Evolutionary conservation across 768 basidiomycete species (phyloP).

Genomic region (Nevesoporus exiguus): DNA sequence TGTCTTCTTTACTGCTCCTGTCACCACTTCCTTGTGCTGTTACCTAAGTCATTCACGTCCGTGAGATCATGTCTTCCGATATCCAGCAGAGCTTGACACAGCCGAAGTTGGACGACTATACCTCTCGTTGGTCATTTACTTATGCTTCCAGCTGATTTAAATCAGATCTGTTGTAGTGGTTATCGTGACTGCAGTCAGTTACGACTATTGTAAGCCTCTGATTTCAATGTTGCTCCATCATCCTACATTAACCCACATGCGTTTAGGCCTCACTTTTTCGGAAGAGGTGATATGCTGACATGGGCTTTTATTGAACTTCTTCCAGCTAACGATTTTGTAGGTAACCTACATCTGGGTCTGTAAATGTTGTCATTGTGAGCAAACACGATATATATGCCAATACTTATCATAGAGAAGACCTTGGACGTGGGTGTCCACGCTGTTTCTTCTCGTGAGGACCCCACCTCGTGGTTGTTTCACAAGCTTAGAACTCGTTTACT

Average conservation of each 20-base stretch:
- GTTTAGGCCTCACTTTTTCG: background rate
- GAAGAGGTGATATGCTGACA: background rate
- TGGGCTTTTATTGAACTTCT: background rate
- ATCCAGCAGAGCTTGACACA: background rate
- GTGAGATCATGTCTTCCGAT: background rate
- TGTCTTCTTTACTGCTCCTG: no score
- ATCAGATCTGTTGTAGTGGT: background rate
- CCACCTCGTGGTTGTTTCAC: background rate
- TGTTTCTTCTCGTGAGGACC: constrained; percentile 1
- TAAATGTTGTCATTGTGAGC: background rate
- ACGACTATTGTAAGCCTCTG: background rate
- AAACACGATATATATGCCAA: background rate
- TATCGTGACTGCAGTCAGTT: background rate
- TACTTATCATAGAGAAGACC: background rate
- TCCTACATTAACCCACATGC: background rate
- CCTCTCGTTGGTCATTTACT: background rate
- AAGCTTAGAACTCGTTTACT: background rate
- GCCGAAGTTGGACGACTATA: background rate
- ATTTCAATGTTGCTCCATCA: background rate
- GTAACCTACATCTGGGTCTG: constrained; percentile 3
- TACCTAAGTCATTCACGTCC: background rate
- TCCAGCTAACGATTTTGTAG: background rate
- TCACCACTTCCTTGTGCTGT: no score
- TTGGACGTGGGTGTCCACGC: constrained; percentile 1
- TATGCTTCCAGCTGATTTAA: background rate